phyloP scores from a whole-genome alignment of 2,329 filamentous ascomycete species.

The Monosporascus sp. region DNA sequence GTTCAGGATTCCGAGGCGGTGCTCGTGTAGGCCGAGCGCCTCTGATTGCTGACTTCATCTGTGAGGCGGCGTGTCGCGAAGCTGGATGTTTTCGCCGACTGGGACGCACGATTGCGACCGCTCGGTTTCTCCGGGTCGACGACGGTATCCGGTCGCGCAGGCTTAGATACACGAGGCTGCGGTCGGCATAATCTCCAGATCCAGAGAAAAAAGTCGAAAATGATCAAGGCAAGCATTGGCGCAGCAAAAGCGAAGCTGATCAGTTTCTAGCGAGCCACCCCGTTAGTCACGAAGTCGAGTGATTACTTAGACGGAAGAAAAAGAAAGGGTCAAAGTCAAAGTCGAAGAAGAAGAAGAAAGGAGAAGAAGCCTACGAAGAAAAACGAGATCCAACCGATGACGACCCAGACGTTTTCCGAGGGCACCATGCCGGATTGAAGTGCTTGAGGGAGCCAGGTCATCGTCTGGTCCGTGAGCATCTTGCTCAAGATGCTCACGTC shows the following conservation, averaged over 20 bases:
- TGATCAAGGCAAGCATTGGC: constrained; percentile 42
- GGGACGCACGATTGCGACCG: neutral
- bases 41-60: constrained; percentile 8
- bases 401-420: constrained; percentile 17
- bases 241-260: constrained; percentile 38
- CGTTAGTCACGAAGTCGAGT: no score
- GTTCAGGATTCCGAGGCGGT: constrained; percentile 6
- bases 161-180: constrained; percentile 10
- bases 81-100: constrained; percentile 4
- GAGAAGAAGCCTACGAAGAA: constrained; percentile 22
- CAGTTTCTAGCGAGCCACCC: constrained; percentile 19
- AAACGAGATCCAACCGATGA: constrained; percentile 27
- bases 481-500: constrained; percentile 15
- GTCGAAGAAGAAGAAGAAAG: neutral
- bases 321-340: neutral
- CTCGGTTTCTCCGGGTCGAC: constrained; percentile 1
- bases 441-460: constrained; percentile 17
- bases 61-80: constrained; percentile 7
- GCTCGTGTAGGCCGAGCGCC: constrained; percentile 10
- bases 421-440: constrained; percentile 12
- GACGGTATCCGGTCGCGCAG: constrained; percentile 14
- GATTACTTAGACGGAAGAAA: neutral
- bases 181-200: constrained; percentile 39
- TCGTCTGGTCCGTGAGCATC: constrained; percentile 12
- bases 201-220: constrained; percentile 49